Percentiles rank a stretch among this genome's conserved stretches.
Conservation (phyloP, 257 asterid genomes). For the Avicennia marina region DNA sequence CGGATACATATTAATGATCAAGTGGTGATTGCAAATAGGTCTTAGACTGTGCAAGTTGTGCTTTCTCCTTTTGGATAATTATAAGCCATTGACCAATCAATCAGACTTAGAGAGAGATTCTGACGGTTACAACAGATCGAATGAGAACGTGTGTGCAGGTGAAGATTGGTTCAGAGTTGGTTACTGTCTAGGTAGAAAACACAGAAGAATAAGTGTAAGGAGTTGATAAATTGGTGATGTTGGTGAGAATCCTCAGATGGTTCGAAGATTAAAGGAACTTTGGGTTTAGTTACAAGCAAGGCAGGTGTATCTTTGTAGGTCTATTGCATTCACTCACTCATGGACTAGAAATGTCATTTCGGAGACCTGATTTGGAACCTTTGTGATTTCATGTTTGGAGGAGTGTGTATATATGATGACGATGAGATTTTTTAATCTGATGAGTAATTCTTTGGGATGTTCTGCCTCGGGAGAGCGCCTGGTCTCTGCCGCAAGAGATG, state of each 20-base stretch:
- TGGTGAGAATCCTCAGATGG: constrained; percentile 19
- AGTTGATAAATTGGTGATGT: constrained; percentile 20
- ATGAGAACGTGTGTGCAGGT: constrained; percentile 26
- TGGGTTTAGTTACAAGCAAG: neutral
- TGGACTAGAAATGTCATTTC: neutral
- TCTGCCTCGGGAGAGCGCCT: constrained; percentile 88
- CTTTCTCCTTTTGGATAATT: constrained; percentile 11
- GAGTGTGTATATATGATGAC: constrained; percentile 18
- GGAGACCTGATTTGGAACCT: constrained; percentile 14
- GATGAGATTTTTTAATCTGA: constrained; percentile 69
- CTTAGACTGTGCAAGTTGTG: constrained; percentile 30
- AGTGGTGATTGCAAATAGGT: constrained; percentile 25
- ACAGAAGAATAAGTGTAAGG: constrained; percentile 22
- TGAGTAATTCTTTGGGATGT: constrained; percentile 90
- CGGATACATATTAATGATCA: constrained; percentile 23
- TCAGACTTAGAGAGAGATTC: constrained; percentile 26
- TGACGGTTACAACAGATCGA: constrained; percentile 24
- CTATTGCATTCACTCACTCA: neutral
- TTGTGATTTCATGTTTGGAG: constrained; percentile 12
- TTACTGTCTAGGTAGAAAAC: constrained; percentile 38
- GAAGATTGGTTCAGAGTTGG: constrained; percentile 35
- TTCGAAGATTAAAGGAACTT: constrained; percentile 11
- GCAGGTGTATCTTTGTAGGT: neutral
- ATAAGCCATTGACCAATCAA: constrained; percentile 18
- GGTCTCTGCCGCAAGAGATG: constrained; percentile 93